A percentile compares a stretch with the other conserved stretches of the same genome.
Evolutionary conservation across 768 basidiomycete genomes (phyloP).

Genomic region (Daedaleopsis sinensis): DNA sequence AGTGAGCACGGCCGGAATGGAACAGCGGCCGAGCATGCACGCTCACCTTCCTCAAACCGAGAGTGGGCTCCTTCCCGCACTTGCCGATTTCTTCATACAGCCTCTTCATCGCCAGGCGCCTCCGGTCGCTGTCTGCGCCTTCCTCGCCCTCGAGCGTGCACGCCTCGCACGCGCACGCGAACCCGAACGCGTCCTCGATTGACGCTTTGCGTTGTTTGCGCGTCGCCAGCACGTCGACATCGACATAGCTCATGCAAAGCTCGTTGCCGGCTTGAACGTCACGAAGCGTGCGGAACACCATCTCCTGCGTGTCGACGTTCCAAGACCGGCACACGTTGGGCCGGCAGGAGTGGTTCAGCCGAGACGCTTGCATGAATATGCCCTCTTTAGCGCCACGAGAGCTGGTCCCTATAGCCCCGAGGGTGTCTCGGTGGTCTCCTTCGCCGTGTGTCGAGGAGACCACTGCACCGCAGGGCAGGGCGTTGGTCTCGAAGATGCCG

Average conservation of each 20-base stretch:
- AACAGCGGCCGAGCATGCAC: not conserved
- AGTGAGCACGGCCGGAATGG: not conserved
- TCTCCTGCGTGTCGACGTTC: constrained; percentile 24
- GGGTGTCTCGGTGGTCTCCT: constrained; percentile 1
- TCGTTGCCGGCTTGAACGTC: constrained; percentile 28
- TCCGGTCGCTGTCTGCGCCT: constrained; percentile 23
- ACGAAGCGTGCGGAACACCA: constrained; percentile 30
- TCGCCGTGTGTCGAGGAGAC: too few species aligned
- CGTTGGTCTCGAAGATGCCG: constrained; percentile 35
- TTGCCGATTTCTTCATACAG: constrained; percentile 27
- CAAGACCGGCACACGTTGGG: constrained; percentile 33
- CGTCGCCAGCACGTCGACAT: constrained; percentile 22
- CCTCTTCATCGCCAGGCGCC: constrained; percentile 21
- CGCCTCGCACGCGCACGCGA: constrained; percentile 27
- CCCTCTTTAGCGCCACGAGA: constrained; percentile 14
- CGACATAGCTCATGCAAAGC: constrained; percentile 31
- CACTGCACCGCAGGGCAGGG: constrained; percentile 24
- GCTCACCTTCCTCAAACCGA: constrained; percentile 30
- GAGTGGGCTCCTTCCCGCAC: constrained; percentile 28
- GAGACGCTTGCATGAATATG: constrained; percentile 32
- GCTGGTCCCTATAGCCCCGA: not conserved
- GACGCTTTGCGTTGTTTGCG: constrained; percentile 15
- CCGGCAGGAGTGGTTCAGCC: constrained; percentile 35
- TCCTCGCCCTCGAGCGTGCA: constrained; percentile 23
- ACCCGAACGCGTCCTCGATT: constrained; percentile 20